Evolutionary conservation across 2,329 filamentous ascomycete species (phyloP), one percentile per base, ranked within the genome.

Genomic region (Sclerotinia subarctica): DNA sequence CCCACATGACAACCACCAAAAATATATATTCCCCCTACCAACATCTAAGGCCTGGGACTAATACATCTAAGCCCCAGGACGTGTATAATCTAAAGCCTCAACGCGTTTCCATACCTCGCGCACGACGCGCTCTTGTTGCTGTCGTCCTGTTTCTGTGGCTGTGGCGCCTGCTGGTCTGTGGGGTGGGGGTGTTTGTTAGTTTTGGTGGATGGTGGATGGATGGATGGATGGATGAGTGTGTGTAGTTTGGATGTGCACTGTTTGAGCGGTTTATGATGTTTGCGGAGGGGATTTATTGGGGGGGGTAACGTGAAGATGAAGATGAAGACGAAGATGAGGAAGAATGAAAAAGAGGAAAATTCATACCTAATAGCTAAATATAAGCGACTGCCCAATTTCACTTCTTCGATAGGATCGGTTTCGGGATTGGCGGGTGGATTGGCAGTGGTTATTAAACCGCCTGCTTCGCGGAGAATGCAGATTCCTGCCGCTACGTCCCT

Each of bases 401-500:
- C 86, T 13, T 88, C 84, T 60, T 84, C 80, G 32, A 93, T 88
- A 0, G 81, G 77, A 1, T 83, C 85, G 0, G 81, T 86, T 15
- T 82, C 81, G 17, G 80, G 77, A 71, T 90, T 80, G 51, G 83
- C 78, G 0, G 90, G 90, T 2, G 90, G 89, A 73, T 92, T 92
- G 0, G 90, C 90, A 3, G 88, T 90, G 0, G 90, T 93, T 26
- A 93, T 82, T 5, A 93, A 77, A 0, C 91, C 91, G 1, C 90
- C 90, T 2, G 91, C 90, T 79, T 93, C 90, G 68, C 88, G 80
- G 0, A 93, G 79, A 52, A 93, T 88, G 5, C 88, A 89, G 69
- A 92, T 87, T 2, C 90, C 90, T 17, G 90, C 91, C 1, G 90
- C 90, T 4, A 93, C 90, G 72, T 93, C 91, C 90, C 84, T 85